Percentiles rank a stretch among this genome's conserved stretches.
Evolutionary conservation across 2,329 filamentous ascomycete species (phyloP).

Genomic region (Akanthomyces uredinophilus): DNA sequence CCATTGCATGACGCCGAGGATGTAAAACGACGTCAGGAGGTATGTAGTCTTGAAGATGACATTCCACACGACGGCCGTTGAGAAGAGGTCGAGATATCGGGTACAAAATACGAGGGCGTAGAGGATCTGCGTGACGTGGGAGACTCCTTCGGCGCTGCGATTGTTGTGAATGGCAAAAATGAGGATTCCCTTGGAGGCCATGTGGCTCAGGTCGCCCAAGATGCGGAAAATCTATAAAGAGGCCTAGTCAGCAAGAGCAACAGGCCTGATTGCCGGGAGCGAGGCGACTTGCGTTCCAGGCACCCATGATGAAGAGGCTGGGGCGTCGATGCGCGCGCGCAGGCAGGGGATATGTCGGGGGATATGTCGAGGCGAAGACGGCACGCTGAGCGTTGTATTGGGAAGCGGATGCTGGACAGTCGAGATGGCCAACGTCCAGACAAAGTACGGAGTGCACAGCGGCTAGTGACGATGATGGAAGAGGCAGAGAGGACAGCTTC

Average conservation of each 20-base stretch:
- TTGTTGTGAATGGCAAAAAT: constrained; percentile 89
- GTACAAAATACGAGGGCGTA: constrained; percentile 83
- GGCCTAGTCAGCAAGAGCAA: not conserved
- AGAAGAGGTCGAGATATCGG: constrained; percentile 80
- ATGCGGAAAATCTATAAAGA: constrained; percentile 60
- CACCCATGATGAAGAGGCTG: constrained; percentile 30
- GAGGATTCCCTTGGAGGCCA: constrained; percentile 81
- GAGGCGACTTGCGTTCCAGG: constrained; percentile 35
- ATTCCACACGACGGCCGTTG: constrained; percentile 58
- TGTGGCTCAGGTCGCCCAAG: constrained; percentile 77
- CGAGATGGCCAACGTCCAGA: not conserved
- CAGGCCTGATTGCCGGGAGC: not conserved
- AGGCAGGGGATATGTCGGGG: no score
- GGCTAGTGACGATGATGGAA: not conserved
- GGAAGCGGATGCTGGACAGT: not conserved
- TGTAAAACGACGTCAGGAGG: constrained; percentile 77
- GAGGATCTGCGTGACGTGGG: constrained; percentile 82
- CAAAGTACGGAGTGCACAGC: not conserved
- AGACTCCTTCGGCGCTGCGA: constrained; percentile 82
- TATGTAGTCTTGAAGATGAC: constrained; percentile 86
- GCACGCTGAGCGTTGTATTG: not conserved
- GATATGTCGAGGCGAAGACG: constrained; percentile 4
- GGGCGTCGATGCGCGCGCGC: not conserved
- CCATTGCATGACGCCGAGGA: constrained; percentile 81
- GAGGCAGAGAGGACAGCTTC: not conserved